Conservation (phyloP, 2,329 filamentous ascomycete genomes). For the Chalaropsis thielavioides region DNA sequence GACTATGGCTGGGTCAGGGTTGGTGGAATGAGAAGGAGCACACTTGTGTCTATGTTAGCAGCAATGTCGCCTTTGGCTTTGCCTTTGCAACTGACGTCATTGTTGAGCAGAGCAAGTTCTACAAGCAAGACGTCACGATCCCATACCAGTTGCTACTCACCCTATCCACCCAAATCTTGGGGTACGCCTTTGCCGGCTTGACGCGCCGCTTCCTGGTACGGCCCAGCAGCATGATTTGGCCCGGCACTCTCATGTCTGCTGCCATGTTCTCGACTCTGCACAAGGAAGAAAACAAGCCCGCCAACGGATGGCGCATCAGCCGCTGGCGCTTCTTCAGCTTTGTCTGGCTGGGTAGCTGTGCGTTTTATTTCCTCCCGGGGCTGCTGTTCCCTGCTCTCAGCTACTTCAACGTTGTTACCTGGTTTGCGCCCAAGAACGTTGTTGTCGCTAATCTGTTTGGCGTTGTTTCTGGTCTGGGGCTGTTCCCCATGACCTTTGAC, state of each 20-base stretch:
- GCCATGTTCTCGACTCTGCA: conserved; percentile 82
- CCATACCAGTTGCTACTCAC: conserved; percentile 70
- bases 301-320: conserved; percentile 69
- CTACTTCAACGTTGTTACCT: conserved; percentile 80
- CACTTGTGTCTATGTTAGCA: conserved; percentile 77
- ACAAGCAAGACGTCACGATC: conserved; percentile 64
- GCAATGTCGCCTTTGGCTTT: conserved; percentile 80
- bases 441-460: conserved; percentile 77
- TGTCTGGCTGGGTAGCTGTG: conserved; percentile 55
- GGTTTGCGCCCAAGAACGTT: conserved; percentile 78
- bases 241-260: conserved; percentile 72
- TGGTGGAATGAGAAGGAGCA: conserved; percentile 82
- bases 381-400: conserved; percentile 70
- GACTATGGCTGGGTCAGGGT: conserved; percentile 66
- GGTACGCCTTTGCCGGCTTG: conserved; percentile 74
- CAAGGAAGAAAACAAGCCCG: conserved; percentile 67
- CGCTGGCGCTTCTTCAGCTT: conserved; percentile 73
- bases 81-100: conserved; percentile 83
- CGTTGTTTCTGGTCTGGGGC: conserved; percentile 65
- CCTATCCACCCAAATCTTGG: conserved; percentile 72
- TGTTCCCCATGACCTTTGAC: conserved; percentile 79
- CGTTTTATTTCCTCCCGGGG: conserved; percentile 76
- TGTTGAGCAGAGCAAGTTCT: conserved; percentile 79
- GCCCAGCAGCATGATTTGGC: conserved; percentile 85
- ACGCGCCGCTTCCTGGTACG: conserved; percentile 69